Evolutionary conservation across 306 rosid genomes (phyloP).

Genomic region (Quercus dentata): DNA sequence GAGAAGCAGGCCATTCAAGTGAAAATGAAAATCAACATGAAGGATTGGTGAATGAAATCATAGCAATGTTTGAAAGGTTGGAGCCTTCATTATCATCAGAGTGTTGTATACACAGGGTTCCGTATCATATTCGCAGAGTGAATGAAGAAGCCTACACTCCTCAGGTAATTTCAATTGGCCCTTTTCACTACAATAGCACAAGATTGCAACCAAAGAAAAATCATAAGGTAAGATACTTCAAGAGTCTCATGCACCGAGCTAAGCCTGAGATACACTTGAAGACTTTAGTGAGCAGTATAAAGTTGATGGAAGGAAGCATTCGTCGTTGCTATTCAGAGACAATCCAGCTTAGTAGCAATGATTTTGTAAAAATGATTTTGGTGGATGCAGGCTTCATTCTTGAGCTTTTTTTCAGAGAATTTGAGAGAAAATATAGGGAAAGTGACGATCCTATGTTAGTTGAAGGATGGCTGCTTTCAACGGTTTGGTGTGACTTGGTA

Average conservation of each 20-base stretch:
- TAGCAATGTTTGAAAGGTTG: not conserved
- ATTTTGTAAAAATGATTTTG: conserved; percentile 21
- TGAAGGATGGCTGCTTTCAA: not conserved
- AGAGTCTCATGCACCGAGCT: not conserved
- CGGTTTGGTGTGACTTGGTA: not conserved
- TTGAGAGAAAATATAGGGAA: not conserved
- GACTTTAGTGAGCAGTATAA: not conserved
- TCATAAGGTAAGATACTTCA: conserved; percentile 20
- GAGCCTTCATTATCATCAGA: not conserved
- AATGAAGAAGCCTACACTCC: conserved; percentile 34
- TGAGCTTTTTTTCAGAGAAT: conserved; percentile 10
- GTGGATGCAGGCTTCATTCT: conserved; percentile 26
- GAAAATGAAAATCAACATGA: no score
- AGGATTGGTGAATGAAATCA: conserved; percentile 1
- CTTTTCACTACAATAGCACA: not conserved
- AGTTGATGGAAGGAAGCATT: not conserved
- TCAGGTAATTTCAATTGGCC: conserved; percentile 6
- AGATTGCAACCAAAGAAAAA: conserved; percentile 20
- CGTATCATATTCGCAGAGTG: conserved; percentile 17
- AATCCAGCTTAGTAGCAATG: not conserved
- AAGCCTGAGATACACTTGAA: not conserved
- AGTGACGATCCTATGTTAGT: not conserved
- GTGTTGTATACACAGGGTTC: conserved; percentile 32
- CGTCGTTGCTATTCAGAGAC: conserved; percentile 23
- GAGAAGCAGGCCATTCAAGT: no score